Percentiles rank a stretch among this genome's conserved stretches.
Evolutionary conservation across 352 stramenopile genomes (phyloP).

Genomic region (Thalassiosira delicatula): DNA sequence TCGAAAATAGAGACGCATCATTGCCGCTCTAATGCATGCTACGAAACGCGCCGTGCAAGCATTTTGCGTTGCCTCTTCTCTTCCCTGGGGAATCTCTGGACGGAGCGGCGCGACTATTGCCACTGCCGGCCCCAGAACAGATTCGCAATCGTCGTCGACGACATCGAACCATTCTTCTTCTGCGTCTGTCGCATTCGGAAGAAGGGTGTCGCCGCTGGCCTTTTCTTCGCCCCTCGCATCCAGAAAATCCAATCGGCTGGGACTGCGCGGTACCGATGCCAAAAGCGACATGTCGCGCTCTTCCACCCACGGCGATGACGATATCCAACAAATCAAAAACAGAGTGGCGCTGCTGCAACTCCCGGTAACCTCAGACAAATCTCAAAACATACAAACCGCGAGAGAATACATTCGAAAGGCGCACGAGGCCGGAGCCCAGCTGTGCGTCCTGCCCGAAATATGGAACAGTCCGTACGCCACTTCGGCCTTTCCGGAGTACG

Average conservation of each 20-base stretch:
- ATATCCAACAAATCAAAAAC: slow-evolving; percentile 28
- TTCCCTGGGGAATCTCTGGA: neutral
- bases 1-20: no score
- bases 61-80: neutral
- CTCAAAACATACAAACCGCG: slow-evolving; percentile 79
- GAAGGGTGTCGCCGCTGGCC: no score
- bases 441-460: slow-evolving; percentile 84
- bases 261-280: neutral
- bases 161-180: neutral
- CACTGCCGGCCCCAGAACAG: neutral
- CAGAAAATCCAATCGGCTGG: neutral
- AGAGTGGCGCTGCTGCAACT: slow-evolving; percentile 95
- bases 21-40: no score
- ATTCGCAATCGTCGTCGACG: neutral
- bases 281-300: slow-evolving; percentile 7
- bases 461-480: slow-evolving; percentile 94
- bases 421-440: slow-evolving; percentile 69
- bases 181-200: no score
- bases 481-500: slow-evolving; percentile 95
- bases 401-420: slow-evolving; percentile 79
- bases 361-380: slow-evolving; percentile 88
- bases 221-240: no score
- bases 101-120: neutral
- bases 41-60: slow-evolving; percentile 14
- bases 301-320: slow-evolving; percentile 2